These are phyloP conservation scores for Candida pseudoviswanathii DNA, from an alignment of 1,139 yeast species.

Conservation along the genomic window DNA sequence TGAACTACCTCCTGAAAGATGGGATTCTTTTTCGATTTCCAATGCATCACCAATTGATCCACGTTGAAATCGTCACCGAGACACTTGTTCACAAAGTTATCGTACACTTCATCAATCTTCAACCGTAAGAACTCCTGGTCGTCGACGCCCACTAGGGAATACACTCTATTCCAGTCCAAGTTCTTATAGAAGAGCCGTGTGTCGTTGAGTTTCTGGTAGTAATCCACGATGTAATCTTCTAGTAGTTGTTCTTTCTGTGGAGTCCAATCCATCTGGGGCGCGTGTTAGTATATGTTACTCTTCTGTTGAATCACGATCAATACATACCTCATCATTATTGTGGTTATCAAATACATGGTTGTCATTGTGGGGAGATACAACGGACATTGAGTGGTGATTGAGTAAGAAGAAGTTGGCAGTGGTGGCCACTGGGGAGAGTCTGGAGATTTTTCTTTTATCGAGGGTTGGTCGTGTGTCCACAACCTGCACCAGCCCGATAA, in stretches of 20 bases:
- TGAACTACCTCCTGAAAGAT: slow-evolving; percentile 23
- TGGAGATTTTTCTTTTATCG: too few relatives aligned
- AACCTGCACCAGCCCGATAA: too few relatives aligned
- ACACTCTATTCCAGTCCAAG: slow-evolving; percentile 23
- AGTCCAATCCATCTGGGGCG: slow-evolving; percentile 22
- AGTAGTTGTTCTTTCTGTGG: slow-evolving; percentile 20
- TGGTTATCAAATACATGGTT: background rate
- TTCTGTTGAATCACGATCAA: background rate
- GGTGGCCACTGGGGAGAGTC: background rate
- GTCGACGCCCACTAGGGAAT: slow-evolving; percentile 17
- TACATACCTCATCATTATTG: slow-evolving; percentile 6
- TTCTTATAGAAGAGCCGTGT: slow-evolving; percentile 20
- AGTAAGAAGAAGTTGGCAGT: background rate
- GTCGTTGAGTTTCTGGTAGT: slow-evolving; percentile 14
- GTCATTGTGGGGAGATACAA: background rate
- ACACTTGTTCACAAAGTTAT: slow-evolving; percentile 13
- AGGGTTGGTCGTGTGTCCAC: too few relatives aligned
- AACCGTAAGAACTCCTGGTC: slow-evolving; percentile 23
- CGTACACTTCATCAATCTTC: slow-evolving; percentile 27
- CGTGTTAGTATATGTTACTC: background rate
- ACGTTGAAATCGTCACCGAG: slow-evolving; percentile 13
- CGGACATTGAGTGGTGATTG: background rate
- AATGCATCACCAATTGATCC: slow-evolving; percentile 11
- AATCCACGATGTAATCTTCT: slow-evolving; percentile 18
- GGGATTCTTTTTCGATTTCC: slow-evolving; percentile 21